phyloP scores from a whole-genome alignment of 148 eudicot species.

The Talinum fruticosum region DNA sequence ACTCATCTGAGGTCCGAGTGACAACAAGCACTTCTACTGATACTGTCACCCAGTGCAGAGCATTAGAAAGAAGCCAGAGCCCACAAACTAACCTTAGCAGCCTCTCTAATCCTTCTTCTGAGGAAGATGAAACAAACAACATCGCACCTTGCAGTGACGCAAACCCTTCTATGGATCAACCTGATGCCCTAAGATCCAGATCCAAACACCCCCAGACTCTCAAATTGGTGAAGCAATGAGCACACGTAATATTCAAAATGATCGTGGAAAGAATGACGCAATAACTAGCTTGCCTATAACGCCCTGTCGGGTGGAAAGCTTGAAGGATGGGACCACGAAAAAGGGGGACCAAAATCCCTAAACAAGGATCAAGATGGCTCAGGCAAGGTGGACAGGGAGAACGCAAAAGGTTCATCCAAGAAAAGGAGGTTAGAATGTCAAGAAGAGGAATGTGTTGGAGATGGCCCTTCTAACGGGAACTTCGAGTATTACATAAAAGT shows the following conservation, averaged over 20 bases:
- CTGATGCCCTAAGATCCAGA: conserved; percentile 27
- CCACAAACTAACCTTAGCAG: conserved; percentile 71
- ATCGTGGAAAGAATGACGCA: conserved; percentile 24
- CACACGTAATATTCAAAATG: conserved; percentile 37
- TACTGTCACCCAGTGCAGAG: conserved; percentile 12
- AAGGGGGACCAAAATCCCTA: conserved; percentile 29
- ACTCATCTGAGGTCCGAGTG: conserved; percentile 41
- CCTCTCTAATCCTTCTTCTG: conserved; percentile 85
- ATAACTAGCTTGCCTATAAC: conserved; percentile 55
- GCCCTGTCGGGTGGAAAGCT: conserved; percentile 53
- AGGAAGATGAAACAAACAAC: conserved; percentile 81
- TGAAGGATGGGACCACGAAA: conserved; percentile 35
- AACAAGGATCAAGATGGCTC: conserved; percentile 33
- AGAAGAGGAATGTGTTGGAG: conserved; percentile 38
- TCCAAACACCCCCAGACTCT: conserved; percentile 29
- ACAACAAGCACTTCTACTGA: conserved; percentile 31
- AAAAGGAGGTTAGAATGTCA: conserved; percentile 36
- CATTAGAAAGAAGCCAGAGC: conserved; percentile 60
- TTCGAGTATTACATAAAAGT: conserved; percentile 67
- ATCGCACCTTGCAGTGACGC: conserved; percentile 30
- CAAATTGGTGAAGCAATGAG: conserved; percentile 35
- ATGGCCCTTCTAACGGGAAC: conserved; percentile 32
- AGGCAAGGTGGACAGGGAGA: conserved; percentile 38
- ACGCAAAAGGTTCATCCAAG: conserved; percentile 44
- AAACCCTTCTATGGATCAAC: conserved; percentile 22